Evolutionary conservation across 2,329 filamentous ascomycete species (phyloP), one percentile per base, ranked within the genome.

Genomic region (Hymenoscyphus occultus): DNA sequence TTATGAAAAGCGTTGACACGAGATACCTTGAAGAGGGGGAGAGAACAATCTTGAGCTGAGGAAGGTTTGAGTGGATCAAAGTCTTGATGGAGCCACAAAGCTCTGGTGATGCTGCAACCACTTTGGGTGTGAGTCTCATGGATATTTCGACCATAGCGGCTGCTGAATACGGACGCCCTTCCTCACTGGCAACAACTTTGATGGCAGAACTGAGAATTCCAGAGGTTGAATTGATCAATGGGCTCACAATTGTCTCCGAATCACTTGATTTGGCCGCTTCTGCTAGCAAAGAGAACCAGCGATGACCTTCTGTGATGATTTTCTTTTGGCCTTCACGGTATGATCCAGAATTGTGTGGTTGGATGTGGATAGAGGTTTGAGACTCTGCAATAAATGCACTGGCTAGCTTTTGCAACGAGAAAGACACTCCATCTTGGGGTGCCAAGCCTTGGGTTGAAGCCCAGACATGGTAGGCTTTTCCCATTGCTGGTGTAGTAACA

Each of bases 21-120:
- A 97, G 76, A 60, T 88, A 83, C 1, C 83, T 77, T 0, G 86
- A 85, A 0, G 92, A 93, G 0, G 90, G 85, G 0, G 91, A 93
- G 1, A 83, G 77, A 2, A 93, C 77, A 16, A 95, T 78, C 1
- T 80, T 77, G 0, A 84, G 79, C 1, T 80, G 77, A 0, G 84
- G 79, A 14, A 90, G 79, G 66, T 88, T 80, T 0, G 85, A 78
- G 22, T 80, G 76, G 4, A 90, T 77, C 54, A 90, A 86, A 0
- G 71, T 68, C 1, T 76, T 75, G 2, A 87, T 76, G 16, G 82
- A 76, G 0, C 78, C 72, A 3, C 80, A 76, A 13, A 87, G 76
- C n/a, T 77, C 73, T 14, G 76, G 67, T 13, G 80, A 78, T 1
- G 72, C 70, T 42, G 79, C 68, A 2, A 84, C 70, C 2, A 81